Evolutionary conservation across 257 asterid genomes (phyloP).

Genomic region (Pogostemon cablin): DNA sequence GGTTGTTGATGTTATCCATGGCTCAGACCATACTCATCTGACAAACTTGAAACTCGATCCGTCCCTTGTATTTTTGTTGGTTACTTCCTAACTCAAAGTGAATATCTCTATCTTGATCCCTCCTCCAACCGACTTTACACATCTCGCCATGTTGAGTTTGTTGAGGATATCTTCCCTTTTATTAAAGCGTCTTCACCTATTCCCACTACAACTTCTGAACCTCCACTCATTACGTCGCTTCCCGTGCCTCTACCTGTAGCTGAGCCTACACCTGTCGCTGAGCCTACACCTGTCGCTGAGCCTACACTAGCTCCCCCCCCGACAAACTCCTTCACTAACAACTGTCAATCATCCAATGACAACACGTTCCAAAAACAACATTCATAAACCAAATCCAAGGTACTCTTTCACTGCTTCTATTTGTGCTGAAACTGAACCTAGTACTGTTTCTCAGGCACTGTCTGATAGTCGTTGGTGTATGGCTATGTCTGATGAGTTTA

Average conservation of each 20-base stretch:
- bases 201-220: neutral
- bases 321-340: neutral
- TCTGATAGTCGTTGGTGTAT: neutral
- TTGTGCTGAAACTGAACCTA: neutral
- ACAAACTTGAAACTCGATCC: neutral
- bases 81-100: neutral
- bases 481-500: neutral
- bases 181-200: neutral
- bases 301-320: neutral
- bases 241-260: neutral
- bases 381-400: neutral
- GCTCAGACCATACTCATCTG: neutral
- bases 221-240: too few species aligned
- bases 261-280: neutral
- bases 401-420: neutral
- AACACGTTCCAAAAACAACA: neutral
- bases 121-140: neutral
- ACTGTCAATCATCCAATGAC: neutral
- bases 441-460: neutral
- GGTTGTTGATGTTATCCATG: neutral
- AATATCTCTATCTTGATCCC: too few species aligned
- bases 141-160: neutral
- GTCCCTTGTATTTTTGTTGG: neutral
- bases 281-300: too few species aligned
- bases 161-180: neutral